These are phyloP conservation scores for Vickermania spadyakhi DNA, from an alignment of 208 protist species.

Conservation along the genomic window DNA sequence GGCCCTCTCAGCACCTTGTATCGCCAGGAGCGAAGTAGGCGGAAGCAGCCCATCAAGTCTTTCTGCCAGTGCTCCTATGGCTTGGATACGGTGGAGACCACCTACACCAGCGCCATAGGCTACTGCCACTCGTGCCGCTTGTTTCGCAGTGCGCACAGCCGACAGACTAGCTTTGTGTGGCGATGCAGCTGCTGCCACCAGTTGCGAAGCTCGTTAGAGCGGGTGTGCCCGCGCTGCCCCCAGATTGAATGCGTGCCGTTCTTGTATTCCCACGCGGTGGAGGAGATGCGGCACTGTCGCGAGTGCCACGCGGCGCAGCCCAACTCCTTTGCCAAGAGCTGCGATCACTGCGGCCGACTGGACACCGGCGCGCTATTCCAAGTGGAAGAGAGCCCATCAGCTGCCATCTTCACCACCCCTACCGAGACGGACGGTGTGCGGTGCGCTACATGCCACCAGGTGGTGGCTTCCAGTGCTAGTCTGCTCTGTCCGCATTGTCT, in stretches of 20 bases:
- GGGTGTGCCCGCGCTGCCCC: conserved; percentile 57
- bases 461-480: not conserved
- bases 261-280: conserved; percentile 7
- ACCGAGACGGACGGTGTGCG: too few relatives aligned
- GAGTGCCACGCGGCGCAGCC: conserved; percentile 18
- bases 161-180: conserved; percentile 36
- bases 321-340: conserved; percentile 30
- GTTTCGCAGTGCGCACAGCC: conserved; percentile 38
- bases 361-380: not conserved
- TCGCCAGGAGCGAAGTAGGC: not conserved
- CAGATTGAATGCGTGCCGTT: conserved; percentile 73
- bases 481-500: not conserved
- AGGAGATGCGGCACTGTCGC: conserved; percentile 15
- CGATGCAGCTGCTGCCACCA: conserved; percentile 53
- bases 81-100: not conserved
- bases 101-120: conserved; percentile 19
- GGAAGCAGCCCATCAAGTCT: not conserved
- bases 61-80: not conserved
- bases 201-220: conserved; percentile 66
- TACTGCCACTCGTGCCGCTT: conserved; percentile 42
- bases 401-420: too few relatives aligned
- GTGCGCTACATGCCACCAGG: too few relatives aligned
- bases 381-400: not conserved
- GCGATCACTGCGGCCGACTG: conserved; percentile 9
- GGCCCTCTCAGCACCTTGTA: conserved; percentile 18